These are phyloP conservation scores for Pinus tabuliformis DNA, from an alignment of 75 land plant species.

Conservation along the genomic window DNA sequence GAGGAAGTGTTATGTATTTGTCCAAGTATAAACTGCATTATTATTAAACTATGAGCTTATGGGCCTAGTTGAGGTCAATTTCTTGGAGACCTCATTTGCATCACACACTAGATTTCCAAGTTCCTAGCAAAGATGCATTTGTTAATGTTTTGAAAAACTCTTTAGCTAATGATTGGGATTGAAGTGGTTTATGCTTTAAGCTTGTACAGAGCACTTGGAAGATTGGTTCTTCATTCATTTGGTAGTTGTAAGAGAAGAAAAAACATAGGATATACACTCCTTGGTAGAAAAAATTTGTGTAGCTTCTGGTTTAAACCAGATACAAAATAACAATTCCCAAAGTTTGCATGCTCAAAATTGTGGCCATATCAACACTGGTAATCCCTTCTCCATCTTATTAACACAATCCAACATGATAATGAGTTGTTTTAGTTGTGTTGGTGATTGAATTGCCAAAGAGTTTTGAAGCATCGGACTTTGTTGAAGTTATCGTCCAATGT, in stretches of 20 bases:
- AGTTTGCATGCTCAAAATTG: conserved; percentile 3
- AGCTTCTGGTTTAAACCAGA: background rate
- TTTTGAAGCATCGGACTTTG: background rate
- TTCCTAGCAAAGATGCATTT: background rate
- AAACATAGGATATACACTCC: background rate
- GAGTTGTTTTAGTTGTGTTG: background rate
- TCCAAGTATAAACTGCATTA: background rate
- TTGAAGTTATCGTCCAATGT: background rate
- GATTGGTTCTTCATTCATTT: conserved; percentile 4
- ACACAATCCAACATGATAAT: background rate
- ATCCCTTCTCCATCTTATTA: conserved; percentile 1
- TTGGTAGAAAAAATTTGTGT: background rate
- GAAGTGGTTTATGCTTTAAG: background rate
- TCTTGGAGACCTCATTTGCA: conserved; percentile 2
- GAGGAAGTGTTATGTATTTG: conserved; percentile 3
- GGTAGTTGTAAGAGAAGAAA: background rate
- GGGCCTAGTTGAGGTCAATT: background rate
- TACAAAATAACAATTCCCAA: background rate
- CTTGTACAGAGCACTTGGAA: background rate
- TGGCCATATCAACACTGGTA: background rate
- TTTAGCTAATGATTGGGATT: conserved; percentile 3
- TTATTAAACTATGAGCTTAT: background rate
- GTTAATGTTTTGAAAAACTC: background rate
- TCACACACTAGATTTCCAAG: background rate
- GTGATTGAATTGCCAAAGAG: background rate